Conservation (phyloP, 2,329 filamentous ascomycete genomes). For the Colletotrichum sublineola region DNA sequence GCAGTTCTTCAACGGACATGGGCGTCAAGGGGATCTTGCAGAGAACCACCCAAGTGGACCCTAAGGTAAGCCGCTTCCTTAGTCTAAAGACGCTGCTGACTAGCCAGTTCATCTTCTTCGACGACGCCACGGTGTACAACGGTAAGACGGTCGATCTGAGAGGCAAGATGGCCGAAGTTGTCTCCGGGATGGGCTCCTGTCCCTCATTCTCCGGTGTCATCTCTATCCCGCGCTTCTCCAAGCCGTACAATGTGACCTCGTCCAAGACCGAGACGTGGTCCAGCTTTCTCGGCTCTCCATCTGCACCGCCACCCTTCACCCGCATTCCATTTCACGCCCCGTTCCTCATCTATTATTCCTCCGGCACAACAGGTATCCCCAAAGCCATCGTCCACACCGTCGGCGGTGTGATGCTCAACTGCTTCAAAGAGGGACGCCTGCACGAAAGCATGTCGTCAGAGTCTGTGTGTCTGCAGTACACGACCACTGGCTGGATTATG, state of each 20-base stretch:
- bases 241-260: slow-evolving; percentile 68
- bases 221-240: slow-evolving; percentile 74
- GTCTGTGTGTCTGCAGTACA: slow-evolving; percentile 67
- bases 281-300: slow-evolving; percentile 57
- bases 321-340: slow-evolving; percentile 79
- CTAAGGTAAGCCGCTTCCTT: slow-evolving; percentile 63
- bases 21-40: slow-evolving; percentile 83
- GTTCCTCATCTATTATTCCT: slow-evolving; percentile 82
- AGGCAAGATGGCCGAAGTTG: slow-evolving; percentile 77
- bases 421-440: slow-evolving; percentile 69
- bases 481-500: slow-evolving; percentile 91
- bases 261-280: slow-evolving; percentile 60
- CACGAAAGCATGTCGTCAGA: slow-evolving; percentile 59
- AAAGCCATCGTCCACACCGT: slow-evolving; percentile 88
- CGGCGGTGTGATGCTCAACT: slow-evolving; percentile 71
- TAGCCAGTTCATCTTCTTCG: slow-evolving; percentile 79
- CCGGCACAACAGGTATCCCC: slow-evolving; percentile 84
- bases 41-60: slow-evolving; percentile 79
- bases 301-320: slow-evolving; percentile 64
- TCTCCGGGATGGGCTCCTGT: slow-evolving; percentile 72
- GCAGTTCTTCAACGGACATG: slow-evolving; percentile 85
- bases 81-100: neutral
- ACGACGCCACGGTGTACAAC: slow-evolving; percentile 85
- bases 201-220: slow-evolving; percentile 73
- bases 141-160: slow-evolving; percentile 80